These are phyloP conservation scores for Tetrahymena malaccensis DNA, from an alignment of 73 alveolate genomes.

Conservation along the genomic window DNA sequence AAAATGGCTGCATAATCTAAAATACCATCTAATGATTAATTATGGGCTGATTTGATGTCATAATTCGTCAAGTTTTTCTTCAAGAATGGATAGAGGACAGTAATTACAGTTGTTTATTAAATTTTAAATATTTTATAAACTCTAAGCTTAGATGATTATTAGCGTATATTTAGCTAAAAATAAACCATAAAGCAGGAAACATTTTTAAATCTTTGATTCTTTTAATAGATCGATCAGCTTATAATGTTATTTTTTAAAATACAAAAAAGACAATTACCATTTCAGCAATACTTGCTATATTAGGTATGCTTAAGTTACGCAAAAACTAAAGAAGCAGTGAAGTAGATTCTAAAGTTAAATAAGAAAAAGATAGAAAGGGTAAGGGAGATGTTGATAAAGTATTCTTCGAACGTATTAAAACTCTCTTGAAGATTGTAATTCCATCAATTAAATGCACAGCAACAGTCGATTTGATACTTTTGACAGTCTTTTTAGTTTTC, in stretches of 20 bases:
- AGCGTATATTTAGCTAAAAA: neutral
- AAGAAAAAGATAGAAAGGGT: conserved; percentile 14
- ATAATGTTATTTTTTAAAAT: neutral
- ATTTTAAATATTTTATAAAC: neutral
- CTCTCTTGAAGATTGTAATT: conserved; percentile 58
- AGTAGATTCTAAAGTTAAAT: neutral
- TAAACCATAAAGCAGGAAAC: neutral
- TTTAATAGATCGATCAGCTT: neutral
- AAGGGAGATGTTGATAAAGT: conserved; percentile 74
- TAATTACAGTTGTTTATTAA: neutral
- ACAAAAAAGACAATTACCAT: neutral
- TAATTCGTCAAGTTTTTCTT: neutral
- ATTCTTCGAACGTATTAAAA: conserved; percentile 50
- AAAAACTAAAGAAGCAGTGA: neutral
- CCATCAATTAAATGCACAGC: conserved; percentile 61
- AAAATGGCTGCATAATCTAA: neutral
- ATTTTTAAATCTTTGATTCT: neutral
- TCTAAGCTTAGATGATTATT: neutral
- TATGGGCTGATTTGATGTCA: neutral
- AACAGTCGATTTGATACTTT: conserved; percentile 37
- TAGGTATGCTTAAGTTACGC: neutral
- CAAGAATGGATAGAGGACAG: neutral
- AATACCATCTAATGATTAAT: neutral
- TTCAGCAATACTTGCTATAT: neutral
- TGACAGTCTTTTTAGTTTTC: conserved; percentile 51